Conservation (phyloP, 176 grass and related monocot genomes). For the Ensete glaucum region DNA sequence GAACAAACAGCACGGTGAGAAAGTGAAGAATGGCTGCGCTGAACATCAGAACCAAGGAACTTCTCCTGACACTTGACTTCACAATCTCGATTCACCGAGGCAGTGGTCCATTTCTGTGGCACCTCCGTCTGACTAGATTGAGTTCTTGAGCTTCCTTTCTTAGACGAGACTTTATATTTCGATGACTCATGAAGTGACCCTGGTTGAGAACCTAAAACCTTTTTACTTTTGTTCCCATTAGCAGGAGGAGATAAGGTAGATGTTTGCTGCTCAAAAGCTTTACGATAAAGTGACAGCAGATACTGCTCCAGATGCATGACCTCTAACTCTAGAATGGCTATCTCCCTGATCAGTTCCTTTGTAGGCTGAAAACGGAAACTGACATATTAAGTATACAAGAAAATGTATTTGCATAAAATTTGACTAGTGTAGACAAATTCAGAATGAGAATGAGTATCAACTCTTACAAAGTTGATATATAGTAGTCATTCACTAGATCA, state of each 20-base stretch:
- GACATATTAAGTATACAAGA: not conserved
- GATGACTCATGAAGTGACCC: slow-evolving; percentile 20
- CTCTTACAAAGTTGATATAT: not conserved
- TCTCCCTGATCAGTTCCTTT: slow-evolving; percentile 90
- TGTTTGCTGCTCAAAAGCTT: slow-evolving; percentile 73
- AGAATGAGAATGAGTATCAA: not conserved
- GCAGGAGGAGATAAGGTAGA: slow-evolving; percentile 37
- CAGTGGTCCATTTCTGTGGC: slow-evolving; percentile 17
- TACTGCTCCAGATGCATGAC: slow-evolving; percentile 98
- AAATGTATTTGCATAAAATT: not conserved
- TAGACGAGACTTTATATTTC: slow-evolving; percentile 17
- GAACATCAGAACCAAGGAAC: slow-evolving; percentile 21
- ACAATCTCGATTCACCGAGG: slow-evolving; percentile 33
- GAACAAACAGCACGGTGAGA: slow-evolving; percentile 62
- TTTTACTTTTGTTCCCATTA: slow-evolving; percentile 22
- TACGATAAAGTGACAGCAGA: slow-evolving; percentile 76
- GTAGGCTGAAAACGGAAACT: slow-evolving; percentile 36
- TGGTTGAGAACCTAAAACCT: slow-evolving; percentile 7
- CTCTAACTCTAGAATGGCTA: slow-evolving; percentile 72
- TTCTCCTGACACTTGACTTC: slow-evolving; percentile 25
- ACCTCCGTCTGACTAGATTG: slow-evolving; percentile 26
- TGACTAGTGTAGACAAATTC: not conserved
- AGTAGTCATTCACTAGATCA: not conserved
- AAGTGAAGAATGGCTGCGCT: slow-evolving; percentile 54
- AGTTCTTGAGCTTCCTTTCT: slow-evolving; percentile 11